phyloP scores from a whole-genome alignment of 1,284 basidiomycete species.

The Ganoderma boninense region DNA sequence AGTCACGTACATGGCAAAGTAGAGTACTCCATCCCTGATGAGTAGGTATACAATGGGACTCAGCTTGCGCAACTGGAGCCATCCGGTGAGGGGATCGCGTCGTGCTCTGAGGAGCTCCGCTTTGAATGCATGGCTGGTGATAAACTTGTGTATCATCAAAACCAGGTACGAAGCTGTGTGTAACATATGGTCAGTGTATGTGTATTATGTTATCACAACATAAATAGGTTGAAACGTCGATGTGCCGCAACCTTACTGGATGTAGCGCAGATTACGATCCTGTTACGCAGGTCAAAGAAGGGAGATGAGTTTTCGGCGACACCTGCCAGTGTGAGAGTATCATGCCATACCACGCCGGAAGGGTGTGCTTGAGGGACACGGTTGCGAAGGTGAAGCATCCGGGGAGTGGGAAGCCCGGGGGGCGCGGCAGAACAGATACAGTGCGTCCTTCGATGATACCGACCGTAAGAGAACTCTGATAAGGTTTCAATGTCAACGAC shows the following conservation, averaged over 20 bases:
- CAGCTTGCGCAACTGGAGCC: conserved; percentile 4
- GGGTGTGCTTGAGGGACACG: conserved; percentile 4
- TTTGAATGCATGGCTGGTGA: conserved; percentile 6
- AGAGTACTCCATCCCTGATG: background rate
- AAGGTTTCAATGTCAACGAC: background rate
- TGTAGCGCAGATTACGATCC: conserved; percentile 3
- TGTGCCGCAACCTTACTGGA: background rate
- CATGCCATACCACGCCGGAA: background rate
- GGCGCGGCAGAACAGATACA: conserved; percentile 1
- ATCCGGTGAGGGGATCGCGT: background rate
- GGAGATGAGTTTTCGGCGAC: background rate
- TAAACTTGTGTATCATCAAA: conserved; percentile 1
- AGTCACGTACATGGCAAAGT: background rate
- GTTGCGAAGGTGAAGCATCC: background rate
- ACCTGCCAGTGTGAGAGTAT: background rate
- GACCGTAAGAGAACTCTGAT: background rate
- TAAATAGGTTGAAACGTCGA: too few relatives aligned
- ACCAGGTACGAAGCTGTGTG: background rate
- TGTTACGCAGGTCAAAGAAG: background rate
- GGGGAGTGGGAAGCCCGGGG: background rate
- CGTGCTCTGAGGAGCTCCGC: background rate
- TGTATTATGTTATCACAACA: background rate
- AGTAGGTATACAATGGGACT: background rate
- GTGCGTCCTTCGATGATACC: conserved; percentile 3
- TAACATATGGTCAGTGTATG: background rate